A percentile compares a stretch with the other conserved stretches of the same genome.
Evolutionary conservation across 1,284 basidiomycete genomes (phyloP).

Genomic region (Tausonia pullulans): DNA sequence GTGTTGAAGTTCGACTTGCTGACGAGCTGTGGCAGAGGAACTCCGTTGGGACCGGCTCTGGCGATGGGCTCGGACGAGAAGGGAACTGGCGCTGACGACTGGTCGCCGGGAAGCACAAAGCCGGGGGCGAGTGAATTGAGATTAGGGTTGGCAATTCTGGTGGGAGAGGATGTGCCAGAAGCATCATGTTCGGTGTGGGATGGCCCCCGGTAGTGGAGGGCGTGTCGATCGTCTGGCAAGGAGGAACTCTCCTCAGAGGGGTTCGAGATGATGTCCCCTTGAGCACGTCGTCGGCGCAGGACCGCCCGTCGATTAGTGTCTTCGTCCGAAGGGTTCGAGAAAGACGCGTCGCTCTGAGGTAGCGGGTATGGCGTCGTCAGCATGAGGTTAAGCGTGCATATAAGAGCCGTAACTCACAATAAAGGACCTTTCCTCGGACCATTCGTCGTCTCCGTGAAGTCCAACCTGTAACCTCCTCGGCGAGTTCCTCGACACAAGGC

Average conservation of each 20-base stretch:
- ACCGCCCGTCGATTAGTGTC: not conserved
- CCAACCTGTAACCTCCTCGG: too few relatives aligned
- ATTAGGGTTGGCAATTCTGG: not conserved
- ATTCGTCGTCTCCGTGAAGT: too few relatives aligned
- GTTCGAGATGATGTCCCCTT: not conserved
- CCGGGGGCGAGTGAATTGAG: too few relatives aligned
- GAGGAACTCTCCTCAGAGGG: not conserved
- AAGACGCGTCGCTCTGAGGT: not conserved
- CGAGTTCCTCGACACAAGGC: too few relatives aligned
- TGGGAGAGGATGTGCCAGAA: not conserved
- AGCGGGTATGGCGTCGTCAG: too few relatives aligned
- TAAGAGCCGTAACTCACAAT: not conserved
- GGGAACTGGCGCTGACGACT: too few relatives aligned
- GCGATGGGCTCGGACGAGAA: too few relatives aligned
- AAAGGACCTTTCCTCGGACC: too few relatives aligned
- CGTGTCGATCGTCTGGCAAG: not conserved
- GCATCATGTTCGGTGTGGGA: not conserved
- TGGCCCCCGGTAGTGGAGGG: not conserved
- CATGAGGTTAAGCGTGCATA: not conserved
- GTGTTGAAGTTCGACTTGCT: not conserved
- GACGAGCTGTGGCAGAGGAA: too few relatives aligned
- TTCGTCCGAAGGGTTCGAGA: conserved; percentile 2
- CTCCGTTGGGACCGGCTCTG: too few relatives aligned
- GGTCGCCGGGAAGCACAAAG: too few relatives aligned
- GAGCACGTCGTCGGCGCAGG: not conserved